These are phyloP conservation scores for Kodamaea hsintzibuensis DNA, from an alignment of 805 yeast species.

Conservation along the genomic window DNA sequence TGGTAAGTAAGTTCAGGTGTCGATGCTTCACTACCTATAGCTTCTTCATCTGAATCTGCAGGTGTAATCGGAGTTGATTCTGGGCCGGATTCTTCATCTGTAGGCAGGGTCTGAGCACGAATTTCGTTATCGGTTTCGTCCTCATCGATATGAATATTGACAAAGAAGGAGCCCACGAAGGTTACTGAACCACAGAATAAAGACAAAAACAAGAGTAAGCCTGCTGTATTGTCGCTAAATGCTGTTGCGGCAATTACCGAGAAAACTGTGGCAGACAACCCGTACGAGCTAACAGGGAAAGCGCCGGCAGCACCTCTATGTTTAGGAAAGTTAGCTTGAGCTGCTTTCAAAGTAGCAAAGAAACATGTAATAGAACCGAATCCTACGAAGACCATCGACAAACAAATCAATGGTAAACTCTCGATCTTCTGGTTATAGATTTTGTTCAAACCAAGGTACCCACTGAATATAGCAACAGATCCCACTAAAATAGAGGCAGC, in stretches of 20 bases:
- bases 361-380: conserved; percentile 67
- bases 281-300: conserved; percentile 67
- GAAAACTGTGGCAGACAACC: conserved; percentile 67
- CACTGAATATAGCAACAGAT: conserved; percentile 51
- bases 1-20: neutral
- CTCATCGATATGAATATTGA: conserved; percentile 36
- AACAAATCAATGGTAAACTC: conserved; percentile 43
- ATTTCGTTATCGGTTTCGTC: conserved; percentile 15
- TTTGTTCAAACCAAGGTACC: conserved; percentile 52
- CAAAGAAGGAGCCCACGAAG: conserved; percentile 47
- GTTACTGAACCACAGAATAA: conserved; percentile 50
- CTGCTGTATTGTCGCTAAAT: conserved; percentile 54
- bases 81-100: conserved; percentile 3
- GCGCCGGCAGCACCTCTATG: conserved; percentile 73
- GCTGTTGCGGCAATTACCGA: conserved; percentile 55
- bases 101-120: neutral
- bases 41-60: neutral
- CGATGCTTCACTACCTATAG: neutral
- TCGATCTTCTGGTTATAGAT: conserved; percentile 45
- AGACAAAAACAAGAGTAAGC: conserved; percentile 56
- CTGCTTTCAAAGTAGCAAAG: conserved; percentile 56
- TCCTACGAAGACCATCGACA: conserved; percentile 56
- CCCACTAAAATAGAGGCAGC: conserved; percentile 54
- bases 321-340: conserved; percentile 66
- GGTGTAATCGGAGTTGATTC: neutral